Base-by-base conservation (phyloP, 2,329 filamentous ascomycete genomes). In the Cladosporium sp. region DNA sequence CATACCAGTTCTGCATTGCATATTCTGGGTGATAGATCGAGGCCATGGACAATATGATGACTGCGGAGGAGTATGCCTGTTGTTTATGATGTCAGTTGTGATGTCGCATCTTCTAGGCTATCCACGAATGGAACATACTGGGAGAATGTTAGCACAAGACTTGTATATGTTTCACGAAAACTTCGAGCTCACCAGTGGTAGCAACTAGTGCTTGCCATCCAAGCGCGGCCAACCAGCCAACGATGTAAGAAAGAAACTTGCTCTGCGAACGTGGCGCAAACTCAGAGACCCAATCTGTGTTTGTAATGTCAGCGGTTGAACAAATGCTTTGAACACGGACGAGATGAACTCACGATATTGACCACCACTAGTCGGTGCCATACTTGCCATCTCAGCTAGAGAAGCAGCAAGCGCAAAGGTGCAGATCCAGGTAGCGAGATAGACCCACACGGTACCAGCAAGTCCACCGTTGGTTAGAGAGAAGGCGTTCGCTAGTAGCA, bases 161-260 rank as follows among this genome's bases (percentile, higher is more conserved):
- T 32, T 11, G 3, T 21, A 6, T 4, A 12, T 18, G 24, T 24
- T 24, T 54, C 2, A 18, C 3, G 4, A 15, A 8, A 14, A 58
- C 11, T 21, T 2, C 5, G 26, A 6, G 30, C 54, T 21, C 8
- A 58, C 54, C 49, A 24, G 64, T 65, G 14, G 57, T 65, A 12
- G 55, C 64, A 28, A 65, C 54, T 26, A 60, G 55, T 34, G 64
- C 64, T 55, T 65, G 64, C 64, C 64, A 65, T n/a, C 38, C 34
- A 14, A 79, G 71, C 1, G 76, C 76, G 10, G 71, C 73, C 68
- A 77, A 76, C 78, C 78, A 79, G 10, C 74, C 73, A 5, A 66
- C 65, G 12, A 67, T 67, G 64, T 71, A 72, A 44, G 65, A 70
- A 47, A 74, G 51, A 15, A 70, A 55, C 12, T 69, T 68, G 66